Conservation (phyloP, 805 yeast genomes). For the Priceomyces haplophilus region DNA sequence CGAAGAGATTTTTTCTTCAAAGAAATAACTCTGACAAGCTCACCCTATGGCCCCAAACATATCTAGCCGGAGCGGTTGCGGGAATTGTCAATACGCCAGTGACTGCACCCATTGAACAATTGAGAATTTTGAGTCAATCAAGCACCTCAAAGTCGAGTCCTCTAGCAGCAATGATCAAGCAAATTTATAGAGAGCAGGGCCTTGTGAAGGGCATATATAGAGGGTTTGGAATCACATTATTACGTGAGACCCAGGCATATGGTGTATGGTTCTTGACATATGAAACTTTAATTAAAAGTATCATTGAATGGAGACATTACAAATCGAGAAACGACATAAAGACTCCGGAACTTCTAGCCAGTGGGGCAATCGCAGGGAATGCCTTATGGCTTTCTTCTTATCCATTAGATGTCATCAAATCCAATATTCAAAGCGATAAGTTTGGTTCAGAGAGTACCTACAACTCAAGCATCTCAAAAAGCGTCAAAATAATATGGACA, state of each 20-base stretch:
- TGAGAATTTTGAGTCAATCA: conserved; percentile 59
- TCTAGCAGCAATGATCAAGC: conserved; percentile 34
- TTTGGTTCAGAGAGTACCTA: conserved; percentile 46
- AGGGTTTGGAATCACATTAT: conserved; percentile 51
- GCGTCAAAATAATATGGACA: conserved; percentile 37
- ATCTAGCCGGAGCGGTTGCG: conserved; percentile 61
- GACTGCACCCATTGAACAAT: conserved; percentile 64
- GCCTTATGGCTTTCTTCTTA: conserved; percentile 59
- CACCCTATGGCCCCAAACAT: conserved; percentile 54
- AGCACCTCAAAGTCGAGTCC: conserved; percentile 26
- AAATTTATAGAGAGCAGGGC: conserved; percentile 45
- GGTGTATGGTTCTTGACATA: conserved; percentile 73
- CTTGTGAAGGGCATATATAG: conserved; percentile 48
- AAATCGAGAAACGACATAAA: conserved; percentile 46
- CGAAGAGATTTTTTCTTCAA: conserved; percentile 53
- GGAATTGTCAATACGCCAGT: conserved; percentile 65
- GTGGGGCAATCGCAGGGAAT: conserved; percentile 69
- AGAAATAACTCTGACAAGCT: conserved; percentile 28
- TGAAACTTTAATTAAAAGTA: conserved; percentile 49
- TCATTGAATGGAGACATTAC: conserved; percentile 31
- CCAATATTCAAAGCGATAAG: conserved; percentile 51
- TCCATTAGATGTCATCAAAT: conserved; percentile 52
- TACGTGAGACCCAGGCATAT: conserved; percentile 68
- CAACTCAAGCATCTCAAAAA: conserved; percentile 35
- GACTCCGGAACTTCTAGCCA: conserved; percentile 52